Conservation (phyloP, 1,284 basidiomycete species). For the Schizopora paradoxa region DNA sequence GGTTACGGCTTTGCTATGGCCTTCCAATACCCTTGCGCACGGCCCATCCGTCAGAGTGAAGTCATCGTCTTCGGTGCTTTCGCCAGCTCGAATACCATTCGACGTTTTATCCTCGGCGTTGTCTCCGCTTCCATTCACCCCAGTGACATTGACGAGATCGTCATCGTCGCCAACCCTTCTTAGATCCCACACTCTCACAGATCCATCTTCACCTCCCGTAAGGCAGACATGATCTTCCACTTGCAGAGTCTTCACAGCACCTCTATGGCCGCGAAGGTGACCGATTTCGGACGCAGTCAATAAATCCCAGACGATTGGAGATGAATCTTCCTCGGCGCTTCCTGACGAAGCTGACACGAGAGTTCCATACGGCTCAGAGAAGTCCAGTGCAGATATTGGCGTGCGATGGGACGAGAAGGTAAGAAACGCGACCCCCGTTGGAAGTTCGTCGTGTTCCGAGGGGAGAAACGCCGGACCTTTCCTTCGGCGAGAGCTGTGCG, state of each 20-base stretch:
- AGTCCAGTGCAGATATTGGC: conserved; percentile 87
- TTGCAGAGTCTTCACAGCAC: conserved; percentile 79
- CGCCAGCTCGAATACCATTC: conserved; percentile 27
- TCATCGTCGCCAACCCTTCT: conserved; percentile 74
- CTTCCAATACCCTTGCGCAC: conserved; percentile 79
- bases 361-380: conserved; percentile 94
- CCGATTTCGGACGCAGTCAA: conserved; percentile 78
- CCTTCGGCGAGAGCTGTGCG: conserved; percentile 64
- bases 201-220: conserved; percentile 86
- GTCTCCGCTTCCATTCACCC: conserved; percentile 60
- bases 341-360: conserved; percentile 78
- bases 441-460: conserved; percentile 95
- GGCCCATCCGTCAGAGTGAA: conserved; percentile 32
- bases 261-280: conserved; percentile 11
- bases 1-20: conserved; percentile 90
- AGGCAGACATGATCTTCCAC: conserved; percentile 91
- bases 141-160: conserved; percentile 47
- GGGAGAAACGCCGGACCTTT: conserved; percentile 94
- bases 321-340: conserved; percentile 61
- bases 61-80: too few relatives aligned
- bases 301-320: conserved; percentile 86
- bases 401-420: conserved; percentile 59
- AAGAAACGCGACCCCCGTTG: conserved; percentile 95
- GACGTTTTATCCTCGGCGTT: conserved; percentile 36
- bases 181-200: conserved; percentile 85